Percentiles rank a stretch among this genome's conserved stretches.
phyloP scores from a whole-genome alignment of 2,329 filamentous ascomycete genomes.

The Arthrobotrys iridis region DNA sequence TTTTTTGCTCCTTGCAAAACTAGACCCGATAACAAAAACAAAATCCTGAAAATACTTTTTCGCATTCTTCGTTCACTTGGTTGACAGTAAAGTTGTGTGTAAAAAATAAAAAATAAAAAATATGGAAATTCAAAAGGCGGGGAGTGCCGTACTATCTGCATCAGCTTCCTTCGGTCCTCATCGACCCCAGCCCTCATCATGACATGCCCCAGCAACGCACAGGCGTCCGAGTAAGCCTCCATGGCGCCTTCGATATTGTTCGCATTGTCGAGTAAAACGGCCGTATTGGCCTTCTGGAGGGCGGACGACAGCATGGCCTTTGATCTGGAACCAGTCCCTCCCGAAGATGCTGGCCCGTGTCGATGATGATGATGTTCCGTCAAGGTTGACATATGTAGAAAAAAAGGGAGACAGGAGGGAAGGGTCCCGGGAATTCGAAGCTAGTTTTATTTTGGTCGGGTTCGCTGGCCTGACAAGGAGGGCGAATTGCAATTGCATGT shows the following conservation, averaged over 20 bases:
- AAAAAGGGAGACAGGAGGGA: slow-evolving; percentile 34
- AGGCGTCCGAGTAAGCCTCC: slow-evolving; percentile 89
- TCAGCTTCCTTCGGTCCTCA: slow-evolving; percentile 88
- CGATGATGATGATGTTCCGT: slow-evolving; percentile 52
- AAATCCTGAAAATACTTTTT: not conserved
- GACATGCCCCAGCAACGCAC: slow-evolving; percentile 84
- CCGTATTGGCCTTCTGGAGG: slow-evolving; percentile 92
- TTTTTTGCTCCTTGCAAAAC: not conserved
- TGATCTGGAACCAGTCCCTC: slow-evolving; percentile 46
- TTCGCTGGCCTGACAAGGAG: slow-evolving; percentile 48
- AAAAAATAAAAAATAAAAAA: slow-evolving; percentile 2
- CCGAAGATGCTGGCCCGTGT: slow-evolving; percentile 50
- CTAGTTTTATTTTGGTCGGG: slow-evolving; percentile 54
- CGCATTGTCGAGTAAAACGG: slow-evolving; percentile 93
- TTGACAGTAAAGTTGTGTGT: not conserved
- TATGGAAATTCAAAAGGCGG: slow-evolving; percentile 2
- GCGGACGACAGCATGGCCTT: slow-evolving; percentile 98
- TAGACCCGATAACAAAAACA: not conserved
- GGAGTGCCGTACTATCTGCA: slow-evolving; percentile 80
- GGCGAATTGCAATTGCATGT: slow-evolving; percentile 42
- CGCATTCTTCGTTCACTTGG: not conserved
- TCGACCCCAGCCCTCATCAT: slow-evolving; percentile 83
- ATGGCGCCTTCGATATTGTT: slow-evolving; percentile 93
- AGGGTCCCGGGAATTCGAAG: slow-evolving; percentile 32
- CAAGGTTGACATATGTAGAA: slow-evolving; percentile 52